Evolutionary conservation across 2,329 filamentous ascomycete genomes (phyloP), one percentile per base, ranked within the genome.

Genomic region (Elsinoe fawcettii): DNA sequence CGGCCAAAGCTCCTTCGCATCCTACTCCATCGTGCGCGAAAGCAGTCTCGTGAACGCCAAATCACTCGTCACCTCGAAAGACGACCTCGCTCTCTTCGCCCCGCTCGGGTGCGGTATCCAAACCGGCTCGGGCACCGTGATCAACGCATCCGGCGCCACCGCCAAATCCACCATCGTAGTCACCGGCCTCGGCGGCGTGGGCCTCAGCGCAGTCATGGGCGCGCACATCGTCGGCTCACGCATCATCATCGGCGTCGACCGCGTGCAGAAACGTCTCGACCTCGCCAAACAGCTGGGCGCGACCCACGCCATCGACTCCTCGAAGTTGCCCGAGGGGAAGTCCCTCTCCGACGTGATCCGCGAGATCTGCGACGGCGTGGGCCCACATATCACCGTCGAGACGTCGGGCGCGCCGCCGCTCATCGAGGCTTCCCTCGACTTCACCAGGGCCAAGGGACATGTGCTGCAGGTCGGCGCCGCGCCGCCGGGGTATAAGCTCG

Each of bases 401-500:
- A 80, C 77, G 0, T 80, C 76, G 1, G 79, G 76, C 0, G 71
- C 72, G 0, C 66, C 72, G 36, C 58, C 71, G 37, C 59, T 79
- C 57, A 66, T 80, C 14, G 66, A 73, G 7, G 73, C 73, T 2
- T 72, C 70, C 1, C 60, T 79, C 1, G 68, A 74, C 1, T 71
- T 71, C 32, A 71, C 76, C 4, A 66, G 74, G 11, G 72, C 73
- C 27, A 71, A 71, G 58, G 79, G 77, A 1, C 75, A 75, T 59
- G 70, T 79, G 23, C 71, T 80, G 5, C 75, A 79, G 61, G 74
- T 81, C 16, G 78, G 79, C 0, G 74, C 73, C 0, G 71, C 77
- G 4, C 72, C 74, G 39, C 70, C 73, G 2, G 72, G 74, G 1
- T 68, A 71, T 5, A 69, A 70, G n/a, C 58, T 80, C 18, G 66